Evolutionary conservation across 305 asterid species (phyloP), one percentile per base, ranked within the genome.

Genomic region (Fraxinus albicans): DNA sequence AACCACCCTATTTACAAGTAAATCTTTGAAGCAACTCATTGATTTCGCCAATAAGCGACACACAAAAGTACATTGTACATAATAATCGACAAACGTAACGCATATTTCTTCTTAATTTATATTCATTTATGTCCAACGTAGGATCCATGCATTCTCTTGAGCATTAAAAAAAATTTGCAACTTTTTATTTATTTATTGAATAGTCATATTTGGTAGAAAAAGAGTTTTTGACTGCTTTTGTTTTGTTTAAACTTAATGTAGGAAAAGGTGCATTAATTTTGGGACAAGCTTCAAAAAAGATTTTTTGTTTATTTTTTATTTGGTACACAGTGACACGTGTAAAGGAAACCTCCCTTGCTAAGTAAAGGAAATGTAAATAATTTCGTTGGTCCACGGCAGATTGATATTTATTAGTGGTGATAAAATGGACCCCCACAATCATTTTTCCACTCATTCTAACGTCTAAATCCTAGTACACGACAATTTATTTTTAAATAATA

Each of bases 121-220:
- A 65, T 65, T 65, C 33, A 25, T 65, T 67, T 25, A 10, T 67
- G 7, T 29, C 10, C 42, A 29, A 12, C 29, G 34, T 34, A 27
- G 25, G 81, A 8, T 33, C 75, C 78, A 29, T 31, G 72, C 70
- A 21, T 36, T 80, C 85, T 77, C 73, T 84, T 33, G 47, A 81
- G 74, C 84, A 79, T 25, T 69, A 63, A n/a, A 73, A 83, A 3
- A 47, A 47, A 13, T 19, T 21, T 74, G 25, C 33, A 17, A n/a
- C 17, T 3, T 27, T 82, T 50, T 38, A 2, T 42, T 9, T 42
- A 29, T 29, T 29, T 29, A 29, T 40, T 40, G 15, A 42, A 42
- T 42, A 42, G 82, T 83, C 84, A 10, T 63, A 33, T 73, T 77
- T 19, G 84, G 70, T 73, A 25, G 65, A 77, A 47, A 6, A 50